phyloP scores from a whole-genome alignment of 805 yeast species.

The Schwanniomyces sp. region DNA sequence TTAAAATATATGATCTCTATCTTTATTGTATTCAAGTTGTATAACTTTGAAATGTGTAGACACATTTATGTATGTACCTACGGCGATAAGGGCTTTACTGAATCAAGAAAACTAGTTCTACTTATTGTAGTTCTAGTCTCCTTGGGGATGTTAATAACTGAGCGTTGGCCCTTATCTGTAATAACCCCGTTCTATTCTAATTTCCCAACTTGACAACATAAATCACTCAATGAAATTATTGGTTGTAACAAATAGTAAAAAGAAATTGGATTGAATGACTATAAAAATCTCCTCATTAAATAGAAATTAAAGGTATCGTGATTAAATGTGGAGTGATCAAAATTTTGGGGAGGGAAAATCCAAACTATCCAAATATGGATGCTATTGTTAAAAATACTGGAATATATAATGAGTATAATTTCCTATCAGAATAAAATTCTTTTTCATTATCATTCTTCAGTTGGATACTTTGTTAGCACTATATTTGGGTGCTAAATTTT shows the following conservation, averaged over 20 bases:
- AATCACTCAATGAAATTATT: neutral
- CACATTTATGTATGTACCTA: too few species aligned
- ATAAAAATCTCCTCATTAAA: neutral
- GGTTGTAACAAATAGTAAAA: neutral
- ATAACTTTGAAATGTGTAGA: too few species aligned
- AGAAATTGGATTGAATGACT: neutral
- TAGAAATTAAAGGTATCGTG: conserved; percentile 5
- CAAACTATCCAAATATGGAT: neutral
- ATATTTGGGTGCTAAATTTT: neutral
- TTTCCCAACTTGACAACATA: neutral
- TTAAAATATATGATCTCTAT: too few species aligned
- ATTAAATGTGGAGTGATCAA: conserved; percentile 7
- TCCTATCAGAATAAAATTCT: neutral
- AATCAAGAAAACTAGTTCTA: too few species aligned
- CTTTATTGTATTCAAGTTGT: too few species aligned
- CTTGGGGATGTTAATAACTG: too few species aligned
- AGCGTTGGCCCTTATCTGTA: too few species aligned
- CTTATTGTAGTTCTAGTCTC: too few species aligned
- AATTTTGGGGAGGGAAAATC: neutral
- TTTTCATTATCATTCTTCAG: neutral
- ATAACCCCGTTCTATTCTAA: too few species aligned
- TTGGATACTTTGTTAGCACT: neutral
- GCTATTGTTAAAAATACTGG: neutral
- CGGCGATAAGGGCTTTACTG: too few species aligned
- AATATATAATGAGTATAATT: neutral